Percentiles rank a stretch among this genome's conserved stretches.
phyloP scores from a whole-genome alignment of 805 yeast genomes.

The Saccharomycopsis fibuligera region DNA sequence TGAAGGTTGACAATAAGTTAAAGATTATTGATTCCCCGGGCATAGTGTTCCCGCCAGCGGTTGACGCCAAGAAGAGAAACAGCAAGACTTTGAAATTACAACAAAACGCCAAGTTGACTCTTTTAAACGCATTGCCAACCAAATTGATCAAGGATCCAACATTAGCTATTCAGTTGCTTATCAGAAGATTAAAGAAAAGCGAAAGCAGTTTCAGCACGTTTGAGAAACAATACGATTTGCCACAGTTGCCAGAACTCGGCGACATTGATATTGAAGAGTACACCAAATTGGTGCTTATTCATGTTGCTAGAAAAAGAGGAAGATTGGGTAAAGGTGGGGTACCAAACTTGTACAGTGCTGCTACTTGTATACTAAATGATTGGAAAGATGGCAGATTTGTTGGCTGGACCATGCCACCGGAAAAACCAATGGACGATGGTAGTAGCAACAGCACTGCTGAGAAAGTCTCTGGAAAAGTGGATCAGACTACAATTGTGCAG shows the following conservation, averaged over 20 bases:
- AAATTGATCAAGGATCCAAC: constrained; percentile 79
- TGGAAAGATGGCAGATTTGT: constrained; percentile 95
- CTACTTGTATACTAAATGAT: constrained; percentile 74
- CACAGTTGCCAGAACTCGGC: constrained; percentile 52
- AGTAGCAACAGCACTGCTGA: constrained; percentile 39
- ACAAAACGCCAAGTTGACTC: constrained; percentile 82
- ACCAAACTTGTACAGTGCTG: constrained; percentile 85
- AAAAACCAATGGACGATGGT: constrained; percentile 19
- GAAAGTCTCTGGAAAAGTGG: constrained; percentile 38
- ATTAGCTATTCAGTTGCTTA: constrained; percentile 69
- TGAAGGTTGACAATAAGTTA: constrained; percentile 84
- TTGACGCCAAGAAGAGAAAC: constrained; percentile 3
- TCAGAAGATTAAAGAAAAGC: constrained; percentile 69
- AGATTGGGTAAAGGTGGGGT: constrained; percentile 89
- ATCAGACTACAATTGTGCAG: constrained; percentile 71
- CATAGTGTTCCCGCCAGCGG: constrained; percentile 86
- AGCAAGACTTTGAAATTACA: constrained; percentile 48
- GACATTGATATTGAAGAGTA: constrained; percentile 66
- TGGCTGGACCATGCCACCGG: constrained; percentile 81
- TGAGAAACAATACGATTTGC: constrained; percentile 66
- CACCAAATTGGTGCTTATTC: constrained; percentile 81
- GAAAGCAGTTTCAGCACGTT: constrained; percentile 61
- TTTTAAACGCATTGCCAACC: constrained; percentile 85
- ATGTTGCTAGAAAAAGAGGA: constrained; percentile 88
- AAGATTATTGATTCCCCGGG: constrained; percentile 95